Base-by-base conservation (phyloP, 192 early-diverging fungal species). In the Mortierella claussenii region DNA sequence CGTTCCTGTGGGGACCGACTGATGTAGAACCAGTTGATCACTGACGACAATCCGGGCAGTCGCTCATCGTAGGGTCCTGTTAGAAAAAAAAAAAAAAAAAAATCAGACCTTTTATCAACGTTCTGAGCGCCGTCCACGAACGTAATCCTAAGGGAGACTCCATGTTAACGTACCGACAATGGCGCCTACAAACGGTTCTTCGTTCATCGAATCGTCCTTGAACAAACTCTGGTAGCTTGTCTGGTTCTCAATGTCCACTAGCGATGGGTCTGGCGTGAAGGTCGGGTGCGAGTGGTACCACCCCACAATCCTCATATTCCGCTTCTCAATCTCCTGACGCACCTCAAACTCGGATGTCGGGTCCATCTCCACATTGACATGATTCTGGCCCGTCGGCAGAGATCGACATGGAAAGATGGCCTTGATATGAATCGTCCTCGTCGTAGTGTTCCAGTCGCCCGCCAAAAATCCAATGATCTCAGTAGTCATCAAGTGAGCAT, bases 201-300 rank as follows among this genome's bases (percentile, higher is more conserved):
- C 65, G 33, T 74, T 68, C 71, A 57, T 82, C 43, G 23, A 68
- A 24, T 81, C 85, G 46, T 93, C 87, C 40, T 89, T 80, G 67
- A 92, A 96, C 11, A 94, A 83, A 32, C 71, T 79, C 75, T 97
- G 96, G 49, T 97, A 95, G 15, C 89, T 91, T 6, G 85, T 85
- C 78, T 97, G 96, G 68, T 95, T 97, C 59, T 93, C 87, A 65
- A 96, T 86, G 70, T 97, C 96, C 27, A 96, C 89, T n/a, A 91
- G 79, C 32, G 91, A 93, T 28, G 96, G 96, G 47, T 95, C 91
- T 6, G 96, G 94, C 4, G 84, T 78, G 82, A 96, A 96, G 1
- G 91, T 91, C 7, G 96, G 96, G 71, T 97, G 96, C 23, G 91
- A 93, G 79, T 97, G 96, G 79, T 97, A 97, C 96, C 96, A 97